Percentiles rank a stretch among this genome's conserved stretches.
These are phyloP conservation scores for Ogataea pini DNA, from an alignment of 805 yeast genomes.

Conservation along the genomic window DNA sequence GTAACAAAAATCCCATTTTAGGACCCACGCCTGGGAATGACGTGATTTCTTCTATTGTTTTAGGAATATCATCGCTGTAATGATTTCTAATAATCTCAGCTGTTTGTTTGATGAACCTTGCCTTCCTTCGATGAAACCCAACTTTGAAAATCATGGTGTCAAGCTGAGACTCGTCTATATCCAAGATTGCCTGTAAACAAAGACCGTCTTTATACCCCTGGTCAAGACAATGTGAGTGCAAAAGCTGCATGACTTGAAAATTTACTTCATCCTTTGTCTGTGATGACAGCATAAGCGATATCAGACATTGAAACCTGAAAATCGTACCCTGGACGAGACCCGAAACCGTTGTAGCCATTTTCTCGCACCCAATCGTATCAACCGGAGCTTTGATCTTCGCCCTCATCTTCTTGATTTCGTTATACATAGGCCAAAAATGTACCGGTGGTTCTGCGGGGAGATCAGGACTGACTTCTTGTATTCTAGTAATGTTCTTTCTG, in stretches of 20 bases:
- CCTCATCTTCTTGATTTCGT: conserved; percentile 68
- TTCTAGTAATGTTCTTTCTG: background rate
- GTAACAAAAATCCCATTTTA: conserved; percentile 83
- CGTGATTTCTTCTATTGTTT: conserved; percentile 61
- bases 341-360: conserved; percentile 48
- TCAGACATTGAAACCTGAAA: conserved; percentile 69
- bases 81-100: conserved; percentile 51
- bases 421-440: conserved; percentile 56
- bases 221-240: conserved; percentile 50
- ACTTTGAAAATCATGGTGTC: conserved; percentile 74
- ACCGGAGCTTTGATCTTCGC: conserved; percentile 73
- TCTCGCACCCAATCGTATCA: conserved; percentile 84
- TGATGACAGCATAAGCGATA: conserved; percentile 83
- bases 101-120: conserved; percentile 65
- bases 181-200: conserved; percentile 53
- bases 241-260: conserved; percentile 62
- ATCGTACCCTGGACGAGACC: conserved; percentile 38
- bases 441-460: conserved; percentile 28
- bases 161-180: conserved; percentile 53
- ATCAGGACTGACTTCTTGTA: background rate
- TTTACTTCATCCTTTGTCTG: conserved; percentile 92
- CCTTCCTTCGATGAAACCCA: conserved; percentile 84
- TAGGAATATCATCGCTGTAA: conserved; percentile 71
- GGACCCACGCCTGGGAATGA: conserved; percentile 92
- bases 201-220: conserved; percentile 50